Evolutionary conservation across 129 eudicot genomes (phyloP).

Genomic region (Artemisia argyi): DNA sequence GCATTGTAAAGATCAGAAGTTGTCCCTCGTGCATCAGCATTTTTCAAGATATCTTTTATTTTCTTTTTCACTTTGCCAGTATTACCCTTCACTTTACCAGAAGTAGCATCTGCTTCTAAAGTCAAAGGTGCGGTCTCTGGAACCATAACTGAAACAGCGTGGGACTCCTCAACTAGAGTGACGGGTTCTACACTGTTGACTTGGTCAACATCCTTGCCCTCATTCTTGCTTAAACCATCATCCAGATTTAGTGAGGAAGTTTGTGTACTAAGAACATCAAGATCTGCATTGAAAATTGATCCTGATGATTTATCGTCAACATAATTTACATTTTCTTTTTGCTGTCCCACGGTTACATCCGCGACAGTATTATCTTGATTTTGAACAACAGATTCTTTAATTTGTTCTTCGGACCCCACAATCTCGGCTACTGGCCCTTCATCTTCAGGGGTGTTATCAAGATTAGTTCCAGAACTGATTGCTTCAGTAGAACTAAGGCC

Average conservation of each 20-base stretch:
- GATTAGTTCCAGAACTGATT: not conserved
- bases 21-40: slow-evolving; percentile 77
- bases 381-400: slow-evolving; percentile 29
- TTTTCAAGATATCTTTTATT: slow-evolving; percentile 58
- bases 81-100: slow-evolving; percentile 43
- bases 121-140: slow-evolving; percentile 25
- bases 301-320: slow-evolving; percentile 12
- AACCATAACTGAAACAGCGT: slow-evolving; percentile 34
- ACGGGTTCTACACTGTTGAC: slow-evolving; percentile 22
- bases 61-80: slow-evolving; percentile 51
- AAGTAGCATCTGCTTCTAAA: slow-evolving; percentile 44
- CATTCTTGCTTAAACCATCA: slow-evolving; percentile 28
- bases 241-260: slow-evolving; percentile 26
- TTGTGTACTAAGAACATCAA: slow-evolving; percentile 11
- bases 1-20: slow-evolving; percentile 86
- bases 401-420: slow-evolving; percentile 22
- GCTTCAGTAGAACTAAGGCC: not conserved
- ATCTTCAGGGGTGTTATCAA: no score
- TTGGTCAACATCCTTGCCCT: slow-evolving; percentile 31
- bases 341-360: slow-evolving; percentile 23
- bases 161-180: slow-evolving; percentile 29
- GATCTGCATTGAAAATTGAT: slow-evolving; percentile 19
- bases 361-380: slow-evolving; percentile 23
- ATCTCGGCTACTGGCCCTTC: no score
- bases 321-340: slow-evolving; percentile 9